Percentiles rank a stretch among this genome's conserved stretches.
These are phyloP conservation scores for Clavispora santaluciae DNA, from an alignment of 805 yeast genomes.

Conservation along the genomic window DNA sequence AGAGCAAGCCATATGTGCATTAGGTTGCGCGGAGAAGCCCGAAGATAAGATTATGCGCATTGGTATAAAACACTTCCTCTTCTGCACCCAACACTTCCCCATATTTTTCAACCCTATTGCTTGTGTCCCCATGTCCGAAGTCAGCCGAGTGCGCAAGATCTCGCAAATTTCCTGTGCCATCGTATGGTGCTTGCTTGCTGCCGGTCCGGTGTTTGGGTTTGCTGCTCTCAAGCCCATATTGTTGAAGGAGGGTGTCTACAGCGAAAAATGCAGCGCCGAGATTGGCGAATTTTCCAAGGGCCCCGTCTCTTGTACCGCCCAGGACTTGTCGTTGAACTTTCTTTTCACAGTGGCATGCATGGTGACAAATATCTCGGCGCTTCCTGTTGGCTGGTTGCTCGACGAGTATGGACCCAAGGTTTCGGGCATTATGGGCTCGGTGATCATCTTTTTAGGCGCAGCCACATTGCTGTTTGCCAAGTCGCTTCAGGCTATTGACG, in stretches of 20 bases:
- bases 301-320: slow-evolving; percentile 51
- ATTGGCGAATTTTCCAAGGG: slow-evolving; percentile 7
- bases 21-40: background rate
- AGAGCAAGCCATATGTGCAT: too few relatives aligned
- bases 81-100: background rate
- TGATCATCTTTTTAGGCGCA: slow-evolving; percentile 55
- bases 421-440: slow-evolving; percentile 71
- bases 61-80: background rate
- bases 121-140: background rate
- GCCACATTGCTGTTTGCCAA: slow-evolving; percentile 39
- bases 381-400: slow-evolving; percentile 74
- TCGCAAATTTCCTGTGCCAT: slow-evolving; percentile 70
- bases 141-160: slow-evolving; percentile 18
- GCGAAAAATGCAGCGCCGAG: slow-evolving; percentile 47
- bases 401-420: slow-evolving; percentile 79
- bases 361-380: slow-evolving; percentile 76
- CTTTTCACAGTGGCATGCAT: slow-evolving; percentile 86
- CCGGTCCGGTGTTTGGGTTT: slow-evolving; percentile 93
- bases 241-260: slow-evolving; percentile 71
- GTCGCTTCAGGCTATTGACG: slow-evolving; percentile 43
- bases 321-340: slow-evolving; percentile 75
- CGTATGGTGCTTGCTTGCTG: slow-evolving; percentile 83
- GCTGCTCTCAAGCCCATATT: slow-evolving; percentile 89
- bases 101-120: background rate
- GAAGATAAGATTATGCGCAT: background rate